Evolutionary conservation across 257 asterid species (phyloP).

Genomic region (Capsicum baccatum): DNA sequence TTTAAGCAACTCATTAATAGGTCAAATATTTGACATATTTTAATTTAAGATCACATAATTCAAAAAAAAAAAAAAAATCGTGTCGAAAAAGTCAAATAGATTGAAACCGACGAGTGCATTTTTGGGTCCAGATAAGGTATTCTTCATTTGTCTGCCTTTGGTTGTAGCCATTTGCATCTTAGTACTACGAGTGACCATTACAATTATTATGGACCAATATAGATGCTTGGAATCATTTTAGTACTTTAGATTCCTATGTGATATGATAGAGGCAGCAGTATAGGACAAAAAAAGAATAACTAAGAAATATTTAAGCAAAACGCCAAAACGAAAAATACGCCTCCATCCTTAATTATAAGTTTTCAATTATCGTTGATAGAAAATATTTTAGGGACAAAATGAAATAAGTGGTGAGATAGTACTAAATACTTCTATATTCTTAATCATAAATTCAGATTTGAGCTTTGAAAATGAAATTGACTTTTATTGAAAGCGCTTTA

Average conservation of each 20-base stretch:
- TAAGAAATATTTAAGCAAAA: neutral
- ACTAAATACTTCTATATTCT: neutral
- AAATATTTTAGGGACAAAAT: neutral
- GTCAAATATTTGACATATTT: too few species aligned
- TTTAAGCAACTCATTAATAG: too few species aligned
- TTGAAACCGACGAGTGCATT: too few species aligned
- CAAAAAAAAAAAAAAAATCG: too few species aligned
- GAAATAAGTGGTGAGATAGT: neutral
- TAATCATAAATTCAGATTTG: neutral
- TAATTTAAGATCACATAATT: too few species aligned
- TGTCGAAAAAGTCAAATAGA: too few species aligned
- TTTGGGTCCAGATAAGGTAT: neutral
- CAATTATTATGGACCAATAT: neutral
- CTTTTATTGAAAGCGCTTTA: too few species aligned
- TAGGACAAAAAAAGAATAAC: neutral
- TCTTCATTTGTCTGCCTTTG: neutral
- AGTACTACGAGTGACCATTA: neutral
- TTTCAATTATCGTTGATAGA: too few species aligned
- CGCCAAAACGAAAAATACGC: neutral
- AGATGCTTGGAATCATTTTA: slow-evolving; percentile 7
- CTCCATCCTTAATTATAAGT: neutral
- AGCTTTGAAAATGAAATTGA: too few species aligned
- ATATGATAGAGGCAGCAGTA: neutral
- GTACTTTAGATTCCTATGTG: slow-evolving; percentile 12
- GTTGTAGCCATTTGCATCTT: neutral